Conservation (phyloP, 2,329 filamentous ascomycete genomes). For the Scedosporium dehoogii region DNA sequence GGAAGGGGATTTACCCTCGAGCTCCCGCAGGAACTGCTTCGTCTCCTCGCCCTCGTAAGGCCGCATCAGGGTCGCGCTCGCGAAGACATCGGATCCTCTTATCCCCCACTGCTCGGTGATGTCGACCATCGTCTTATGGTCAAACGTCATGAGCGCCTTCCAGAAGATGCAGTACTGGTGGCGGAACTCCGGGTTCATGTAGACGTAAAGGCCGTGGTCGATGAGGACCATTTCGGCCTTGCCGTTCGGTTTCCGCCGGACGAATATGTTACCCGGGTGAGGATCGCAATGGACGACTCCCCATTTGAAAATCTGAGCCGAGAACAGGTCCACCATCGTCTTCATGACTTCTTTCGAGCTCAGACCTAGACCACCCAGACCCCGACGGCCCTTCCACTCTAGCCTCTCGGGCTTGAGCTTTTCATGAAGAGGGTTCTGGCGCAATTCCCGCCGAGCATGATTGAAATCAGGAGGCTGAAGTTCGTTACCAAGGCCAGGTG, state of each 20-base stretch:
- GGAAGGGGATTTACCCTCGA: slow-evolving; percentile 45
- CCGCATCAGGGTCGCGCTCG: slow-evolving; percentile 77
- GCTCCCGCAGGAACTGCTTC: slow-evolving; percentile 55
- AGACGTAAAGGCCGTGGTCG: slow-evolving; percentile 93
- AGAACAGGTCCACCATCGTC: slow-evolving; percentile 92
- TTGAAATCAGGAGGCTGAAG: slow-evolving; percentile 43
- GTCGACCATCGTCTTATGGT: slow-evolving; percentile 66
- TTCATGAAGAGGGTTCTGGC: slow-evolving; percentile 42
- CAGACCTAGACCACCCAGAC: slow-evolving; percentile 74
- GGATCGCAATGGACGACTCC: slow-evolving; percentile 93
- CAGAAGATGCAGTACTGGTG: slow-evolving; percentile 84
- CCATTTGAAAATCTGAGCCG: slow-evolving; percentile 97
- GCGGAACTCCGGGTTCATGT: slow-evolving; percentile 74
- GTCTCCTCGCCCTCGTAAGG: slow-evolving; percentile 82
- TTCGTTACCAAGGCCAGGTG: slow-evolving; percentile 63
- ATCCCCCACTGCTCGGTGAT: slow-evolving; percentile 81
- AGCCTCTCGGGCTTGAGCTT: slow-evolving; percentile 71
- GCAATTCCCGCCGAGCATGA: slow-evolving; percentile 32
- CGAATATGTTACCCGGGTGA: slow-evolving; percentile 94
- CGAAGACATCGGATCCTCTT: slow-evolving; percentile 81
- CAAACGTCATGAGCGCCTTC: slow-evolving; percentile 88
- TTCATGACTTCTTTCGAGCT: slow-evolving; percentile 83
- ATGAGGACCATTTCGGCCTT: slow-evolving; percentile 85
- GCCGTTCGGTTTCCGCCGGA: slow-evolving; percentile 75
- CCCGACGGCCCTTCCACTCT: slow-evolving; percentile 63